phyloP scores from a whole-genome alignment of 306 rosid species.

The Purshia tridentata region DNA sequence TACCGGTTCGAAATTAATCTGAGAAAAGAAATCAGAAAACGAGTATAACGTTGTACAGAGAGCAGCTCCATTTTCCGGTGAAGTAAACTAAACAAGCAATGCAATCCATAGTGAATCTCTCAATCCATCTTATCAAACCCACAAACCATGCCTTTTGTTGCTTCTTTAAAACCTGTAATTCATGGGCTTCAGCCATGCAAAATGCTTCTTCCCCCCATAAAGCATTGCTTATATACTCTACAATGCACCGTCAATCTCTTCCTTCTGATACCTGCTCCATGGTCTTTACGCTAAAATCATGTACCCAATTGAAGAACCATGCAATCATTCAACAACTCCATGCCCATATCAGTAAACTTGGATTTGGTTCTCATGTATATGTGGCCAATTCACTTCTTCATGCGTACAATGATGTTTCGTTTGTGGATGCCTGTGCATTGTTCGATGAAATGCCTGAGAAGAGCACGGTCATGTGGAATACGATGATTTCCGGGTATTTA shows the following conservation, averaged over 20 bases:
- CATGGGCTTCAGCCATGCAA: conserved; percentile 57
- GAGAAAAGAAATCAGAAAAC: too few species aligned
- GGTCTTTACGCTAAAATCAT: conserved; percentile 53
- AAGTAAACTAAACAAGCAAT: conserved; percentile 6
- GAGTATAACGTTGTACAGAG: neutral
- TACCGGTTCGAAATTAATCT: too few species aligned
- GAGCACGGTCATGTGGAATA: conserved; percentile 55
- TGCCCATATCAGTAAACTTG: conserved; percentile 58
- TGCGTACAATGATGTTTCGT: conserved; percentile 28
- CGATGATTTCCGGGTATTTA: conserved; percentile 55
- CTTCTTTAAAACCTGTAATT: conserved; percentile 26
- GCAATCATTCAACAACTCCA: conserved; percentile 47
- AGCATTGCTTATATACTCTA: conserved; percentile 38
- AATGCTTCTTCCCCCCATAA: conserved; percentile 44
- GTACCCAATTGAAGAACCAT: conserved; percentile 33
- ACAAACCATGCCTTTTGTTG: neutral
- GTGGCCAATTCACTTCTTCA: conserved; percentile 45
- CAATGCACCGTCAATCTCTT: conserved; percentile 41
- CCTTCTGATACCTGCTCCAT: conserved; percentile 49
- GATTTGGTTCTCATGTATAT: conserved; percentile 45
- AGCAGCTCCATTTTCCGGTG: neutral
- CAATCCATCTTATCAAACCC: conserved; percentile 14
- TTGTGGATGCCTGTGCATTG: conserved; percentile 40
- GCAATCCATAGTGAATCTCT: conserved; percentile 17
- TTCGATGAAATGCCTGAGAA: conserved; percentile 62